Evolutionary conservation across 176 grass and related monocot genomes (phyloP), one percentile per base, ranked within the genome.

Genomic region (Alopecurus myosuroides): DNA sequence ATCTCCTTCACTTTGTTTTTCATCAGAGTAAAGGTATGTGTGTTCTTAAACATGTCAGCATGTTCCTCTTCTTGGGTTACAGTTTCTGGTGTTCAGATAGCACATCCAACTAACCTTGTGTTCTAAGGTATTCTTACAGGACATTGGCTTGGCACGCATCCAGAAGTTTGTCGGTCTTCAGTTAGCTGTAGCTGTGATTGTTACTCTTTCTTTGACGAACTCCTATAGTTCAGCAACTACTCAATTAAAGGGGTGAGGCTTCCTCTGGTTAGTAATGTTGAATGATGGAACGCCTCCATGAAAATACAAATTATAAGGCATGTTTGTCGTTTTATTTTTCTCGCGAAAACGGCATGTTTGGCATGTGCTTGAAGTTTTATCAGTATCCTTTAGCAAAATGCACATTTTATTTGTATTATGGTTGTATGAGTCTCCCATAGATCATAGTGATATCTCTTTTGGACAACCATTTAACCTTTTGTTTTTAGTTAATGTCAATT

Each of bases 1-100:
- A 85, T 98, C 58, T 98, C 95, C 34, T 98, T 98, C 81, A 85
- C 80, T 8, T 85, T 98, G 57, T 88, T 98, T 76, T 90, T 93
- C 68, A 87, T 98, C 78, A 95, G 86, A 72, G 9, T 95, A 40
- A 98, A 95, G 96, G 96, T 98, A 68, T 26, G 82, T 23, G 83
- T 31, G 34, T 72, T 81, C 69, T 13, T 60, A 60, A 46, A 74
- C 10, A 35, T 50, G 57, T 70, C 7, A n/a, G 29, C 0, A 2
- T 5, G 2, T 41, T 74, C 55, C 31, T 85, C 8, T 41, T 74
- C 42, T 44, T 85, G 71, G 50, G 70, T 62, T 29, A 30, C 23
- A 44, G 33, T 41, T 41, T 40, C 45, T 33, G 46, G 7, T 65
- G 64, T 76, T 52, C 44, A 62, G 44, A 48, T 69, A 50, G 31